Evolutionary conservation across 495 filamentous ascomycete species (phyloP), one percentile per base, ranked within the genome.

Genomic region (Chaetomidium leptoderma): DNA sequence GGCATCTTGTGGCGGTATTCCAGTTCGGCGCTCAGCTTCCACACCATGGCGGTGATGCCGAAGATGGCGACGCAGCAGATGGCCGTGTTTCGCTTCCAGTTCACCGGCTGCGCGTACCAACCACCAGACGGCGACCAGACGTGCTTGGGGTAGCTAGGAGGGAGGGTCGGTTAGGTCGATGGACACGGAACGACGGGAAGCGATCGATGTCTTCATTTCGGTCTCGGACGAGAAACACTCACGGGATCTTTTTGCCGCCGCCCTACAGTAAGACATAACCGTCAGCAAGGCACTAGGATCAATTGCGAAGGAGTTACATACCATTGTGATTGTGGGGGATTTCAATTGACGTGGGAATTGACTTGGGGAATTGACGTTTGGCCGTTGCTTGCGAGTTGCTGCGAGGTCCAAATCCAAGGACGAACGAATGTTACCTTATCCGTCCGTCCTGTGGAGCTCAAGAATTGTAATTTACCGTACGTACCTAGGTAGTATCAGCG

Each of bases 61-160:
- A 91, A 62, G 45, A 96, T 81, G 48, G 87, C 83, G 2, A 76
- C 77, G 49, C 81, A 78, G 76, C 91, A 84, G 55, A 96, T 78
- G n/a, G 89, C 89, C 9, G 93, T 98, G 76, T 98, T 98, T 37
- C 76, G 70, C 73, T 86, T 95, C 95, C 95, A 98, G 80, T 98
- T 98, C 61, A 78, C 77, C 10, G 93, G 93, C 71, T 91, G 92
- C 30, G 86, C 75, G 75, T 98, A 98, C 93, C 95, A 98, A 67
- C 93, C 93, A 78, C 93, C 93, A 56, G 93, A 81, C 58, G 93
- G 93, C 67, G 93, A 97, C 93, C 93, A 98, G 78, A 98, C 89
- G 79, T 98, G 91, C 79, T 96, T 96, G 69, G 93, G 93, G 75
- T 96, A 97, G 69, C 92, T 97, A 60, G 24, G 19, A 43, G 14